Evolutionary conservation across 495 filamentous ascomycete genomes (phyloP), one percentile per base, ranked within the genome.

Genomic region (Penicillium longicatenatum): DNA sequence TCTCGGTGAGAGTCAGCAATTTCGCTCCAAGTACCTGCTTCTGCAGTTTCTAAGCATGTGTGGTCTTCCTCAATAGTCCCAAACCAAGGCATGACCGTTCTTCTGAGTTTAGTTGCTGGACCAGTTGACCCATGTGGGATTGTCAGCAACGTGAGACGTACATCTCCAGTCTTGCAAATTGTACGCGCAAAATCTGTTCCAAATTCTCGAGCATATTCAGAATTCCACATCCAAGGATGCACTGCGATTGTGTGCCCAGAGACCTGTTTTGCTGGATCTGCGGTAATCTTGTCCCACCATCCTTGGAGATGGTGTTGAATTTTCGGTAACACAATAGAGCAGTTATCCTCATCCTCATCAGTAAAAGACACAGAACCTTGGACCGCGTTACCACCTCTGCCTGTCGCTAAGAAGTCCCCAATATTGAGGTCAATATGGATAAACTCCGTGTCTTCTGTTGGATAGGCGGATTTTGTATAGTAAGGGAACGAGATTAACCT

Each of bases 401-500:
- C 51, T 17, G 22, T 54, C 19, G 19, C 17, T 6, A 54, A 9
- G 44, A 43, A 54, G 11, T 33, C 26, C 10, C 37, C 12, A 8
- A 54, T 26, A 44, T 29, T 20, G 16, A 44, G 10, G 26, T 54
- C 51, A 31, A 33, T 26, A 17, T 45, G 39, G 11, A 17, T 10
- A 6, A 33, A 44, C 6, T 4, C 19, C 9, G 51, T 54, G 8
- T 7, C 6, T 20, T 54, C 51, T n/a, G 37, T 22, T 31, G 51
- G 51, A 17, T 44, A 45, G 2, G 51, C n/a, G 16, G 24, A 31
- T 17, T 45, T 26, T 1, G 51, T 7, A 16, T 31, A 54, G n/a
- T 45, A 29, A 54, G 51, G 41, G 12, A 44, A 26, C 24, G 51
- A 44, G 11, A 54, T 54, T 4, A 54, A n/a, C 8, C 51, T 19